Evolutionary conservation across 2,329 filamentous ascomycete genomes (phyloP).

Genomic region (Epichloe brachyelytri): DNA sequence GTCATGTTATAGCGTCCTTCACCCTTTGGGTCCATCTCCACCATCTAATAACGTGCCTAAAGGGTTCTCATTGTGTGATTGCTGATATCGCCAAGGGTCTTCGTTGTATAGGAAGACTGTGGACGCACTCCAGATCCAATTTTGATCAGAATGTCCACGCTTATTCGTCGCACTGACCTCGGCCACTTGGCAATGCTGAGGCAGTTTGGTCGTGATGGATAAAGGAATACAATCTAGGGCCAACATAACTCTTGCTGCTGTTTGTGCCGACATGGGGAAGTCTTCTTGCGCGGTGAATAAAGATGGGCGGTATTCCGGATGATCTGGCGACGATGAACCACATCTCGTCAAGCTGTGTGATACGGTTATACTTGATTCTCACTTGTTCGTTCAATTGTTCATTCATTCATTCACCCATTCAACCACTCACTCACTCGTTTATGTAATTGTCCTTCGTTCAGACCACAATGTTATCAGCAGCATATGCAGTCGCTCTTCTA

Average conservation of each 20-base stretch:
- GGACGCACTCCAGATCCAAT: no score
- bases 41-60: background rate
- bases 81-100: background rate
- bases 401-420: background rate
- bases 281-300: no score
- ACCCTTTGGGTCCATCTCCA: background rate
- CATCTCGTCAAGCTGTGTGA: no score
- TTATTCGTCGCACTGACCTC: background rate
- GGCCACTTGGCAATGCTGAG: background rate
- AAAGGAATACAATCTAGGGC: no score
- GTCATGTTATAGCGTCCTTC: background rate
- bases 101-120: background rate
- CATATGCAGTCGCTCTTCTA: constrained; percentile 1
- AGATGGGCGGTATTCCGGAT: no score
- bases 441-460: background rate
- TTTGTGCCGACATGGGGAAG: no score
- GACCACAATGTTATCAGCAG: background rate
- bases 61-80: background rate
- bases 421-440: background rate
- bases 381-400: background rate
- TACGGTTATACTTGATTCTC: background rate
- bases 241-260: no score
- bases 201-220: no score
- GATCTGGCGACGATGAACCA: no score
- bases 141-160: background rate